Evolutionary conservation across 768 basidiomycete species (phyloP), one percentile per base, ranked within the genome.

Genomic region (Lactarius tabidus): DNA sequence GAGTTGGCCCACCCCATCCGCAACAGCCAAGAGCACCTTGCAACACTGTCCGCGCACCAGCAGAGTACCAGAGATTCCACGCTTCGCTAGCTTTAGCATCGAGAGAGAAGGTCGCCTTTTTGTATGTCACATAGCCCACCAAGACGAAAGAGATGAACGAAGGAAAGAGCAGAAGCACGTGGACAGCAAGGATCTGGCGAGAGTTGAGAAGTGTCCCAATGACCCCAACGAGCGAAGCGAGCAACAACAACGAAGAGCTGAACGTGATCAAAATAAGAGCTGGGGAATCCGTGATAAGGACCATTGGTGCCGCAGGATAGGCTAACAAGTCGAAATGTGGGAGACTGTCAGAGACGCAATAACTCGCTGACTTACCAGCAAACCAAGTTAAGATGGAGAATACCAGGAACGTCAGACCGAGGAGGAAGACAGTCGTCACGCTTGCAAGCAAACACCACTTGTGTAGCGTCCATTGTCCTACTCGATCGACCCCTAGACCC

Each of bases 141-240:
- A 83, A 79, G 66, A 85, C 79, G 60, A 89, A 71, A 5, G 84
- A 80, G 33, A 82, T 71, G 63, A 89, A 75, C 1, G 80, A 79
- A 2, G 88, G 86, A 84, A 86, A 89, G 57, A 91, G 80, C 17
- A 90, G 79, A 55, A 90, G 74, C 28, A 83, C 77, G 77, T 90
- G 90, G 60, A 85, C 76, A 1, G 87, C 85, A 63, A 90, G 80
- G 64, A 88, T 80, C 1, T 85, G 85, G 6, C 87, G 84, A 20
- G 87, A 88, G 72, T 88, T 85, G 66, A 90, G 80, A 65, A 90
- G 73, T 0, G 82, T 77, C 23, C 87, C 87, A 23, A 80, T 80
- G 57, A 86, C 72, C 7, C 88, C 90, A 35, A 87, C 73, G 58
- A 89, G 75, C 29, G 85, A 78, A 17, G 85, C 82, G 67, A 88